Conservation (phyloP, 805 yeast species). For the Sugiyamaella qingdaonensis region DNA sequence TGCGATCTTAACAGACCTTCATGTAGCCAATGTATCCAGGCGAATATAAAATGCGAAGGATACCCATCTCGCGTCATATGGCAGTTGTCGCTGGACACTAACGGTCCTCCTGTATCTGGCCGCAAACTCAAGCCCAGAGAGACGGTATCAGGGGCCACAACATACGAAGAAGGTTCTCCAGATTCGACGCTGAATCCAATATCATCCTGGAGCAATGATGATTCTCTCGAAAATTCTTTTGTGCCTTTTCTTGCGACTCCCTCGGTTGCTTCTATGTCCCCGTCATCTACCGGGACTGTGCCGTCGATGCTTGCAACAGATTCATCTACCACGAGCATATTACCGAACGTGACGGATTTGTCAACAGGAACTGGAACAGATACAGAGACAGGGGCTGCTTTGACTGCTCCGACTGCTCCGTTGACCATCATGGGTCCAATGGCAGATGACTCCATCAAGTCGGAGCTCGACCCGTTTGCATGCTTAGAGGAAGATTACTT, state of each 20-base stretch:
- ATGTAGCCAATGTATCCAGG: slow-evolving; percentile 39
- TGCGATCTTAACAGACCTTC: slow-evolving; percentile 25
- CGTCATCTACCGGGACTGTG: not conserved
- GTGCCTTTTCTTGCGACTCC: not conserved
- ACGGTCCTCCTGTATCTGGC: not conserved
- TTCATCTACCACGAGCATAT: not conserved
- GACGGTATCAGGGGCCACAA: not conserved
- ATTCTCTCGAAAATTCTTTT: not conserved
- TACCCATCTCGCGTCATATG: slow-evolving; percentile 21
- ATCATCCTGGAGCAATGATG: not conserved
- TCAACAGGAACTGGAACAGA: not conserved
- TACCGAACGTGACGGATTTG: not conserved
- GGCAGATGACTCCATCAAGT: not conserved
- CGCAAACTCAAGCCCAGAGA: not conserved
- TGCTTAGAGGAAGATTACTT: not conserved
- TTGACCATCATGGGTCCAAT: no score
- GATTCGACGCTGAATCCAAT: not conserved
- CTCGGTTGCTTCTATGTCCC: not conserved
- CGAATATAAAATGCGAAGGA: slow-evolving; percentile 18
- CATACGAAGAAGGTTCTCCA: not conserved
- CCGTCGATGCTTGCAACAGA: no score
- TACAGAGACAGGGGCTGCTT: not conserved
- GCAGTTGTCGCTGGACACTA: slow-evolving; percentile 7
- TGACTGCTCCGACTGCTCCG: not conserved
- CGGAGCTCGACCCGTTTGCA: slow-evolving; percentile 6